Conservation (phyloP, 495 filamentous ascomycete species). For the Neurospora hispaniola region DNA sequence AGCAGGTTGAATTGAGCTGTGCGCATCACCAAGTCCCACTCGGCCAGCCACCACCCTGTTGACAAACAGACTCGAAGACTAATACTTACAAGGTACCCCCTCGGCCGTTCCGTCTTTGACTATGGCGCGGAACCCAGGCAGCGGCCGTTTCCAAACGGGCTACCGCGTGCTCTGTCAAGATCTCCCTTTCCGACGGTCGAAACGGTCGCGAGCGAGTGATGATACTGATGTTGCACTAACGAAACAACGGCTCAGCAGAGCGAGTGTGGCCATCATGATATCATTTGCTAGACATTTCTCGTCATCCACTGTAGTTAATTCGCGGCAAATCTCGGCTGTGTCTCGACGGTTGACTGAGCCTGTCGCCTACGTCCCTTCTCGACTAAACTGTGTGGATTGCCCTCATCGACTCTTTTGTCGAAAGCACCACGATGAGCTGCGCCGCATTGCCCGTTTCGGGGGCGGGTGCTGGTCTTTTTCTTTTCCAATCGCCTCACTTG, state of each 20-base stretch:
- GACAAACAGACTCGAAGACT: not conserved
- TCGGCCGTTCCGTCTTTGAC: not conserved
- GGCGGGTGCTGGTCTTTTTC: not conserved
- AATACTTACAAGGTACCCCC: not conserved
- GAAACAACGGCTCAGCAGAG: not conserved
- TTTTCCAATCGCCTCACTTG: constrained; percentile 8
- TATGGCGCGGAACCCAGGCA: not conserved
- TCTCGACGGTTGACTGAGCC: not conserved
- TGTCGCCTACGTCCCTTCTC: not conserved
- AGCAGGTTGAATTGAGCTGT: not conserved
- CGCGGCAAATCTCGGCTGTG: not conserved
- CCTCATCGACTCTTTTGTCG: not conserved
- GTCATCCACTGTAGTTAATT: not conserved
- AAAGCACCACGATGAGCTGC: not conserved
- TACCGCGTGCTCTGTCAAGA: not conserved
- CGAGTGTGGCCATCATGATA: not conserved
- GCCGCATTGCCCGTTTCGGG: not conserved
- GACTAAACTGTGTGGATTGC: not conserved
- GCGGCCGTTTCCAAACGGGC: not conserved
- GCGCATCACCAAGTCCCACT: not conserved
- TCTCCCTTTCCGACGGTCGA: not conserved
- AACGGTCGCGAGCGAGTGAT: not conserved
- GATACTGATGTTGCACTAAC: not conserved
- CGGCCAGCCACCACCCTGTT: not conserved
- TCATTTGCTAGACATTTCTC: not conserved